Evolutionary conservation across 2,329 filamentous ascomycete species (phyloP).

Genomic region (Magnaporthiopsis incrustans): DNA sequence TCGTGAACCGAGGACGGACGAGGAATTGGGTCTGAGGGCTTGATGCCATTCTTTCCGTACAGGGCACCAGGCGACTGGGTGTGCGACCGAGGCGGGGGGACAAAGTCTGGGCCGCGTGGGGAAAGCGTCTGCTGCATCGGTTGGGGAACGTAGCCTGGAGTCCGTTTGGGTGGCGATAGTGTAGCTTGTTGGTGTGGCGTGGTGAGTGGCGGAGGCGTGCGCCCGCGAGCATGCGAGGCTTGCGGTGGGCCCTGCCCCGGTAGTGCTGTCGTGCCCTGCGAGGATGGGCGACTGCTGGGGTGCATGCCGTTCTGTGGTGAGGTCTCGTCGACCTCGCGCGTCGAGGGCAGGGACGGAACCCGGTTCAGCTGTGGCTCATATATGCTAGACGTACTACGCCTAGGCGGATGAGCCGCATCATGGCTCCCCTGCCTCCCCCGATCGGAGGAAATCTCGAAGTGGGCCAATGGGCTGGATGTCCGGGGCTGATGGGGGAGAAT

Average conservation of each 20-base stretch:
- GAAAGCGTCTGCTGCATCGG: conserved; percentile 4
- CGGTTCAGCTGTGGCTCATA: conserved; percentile 48
- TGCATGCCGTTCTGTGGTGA: background rate
- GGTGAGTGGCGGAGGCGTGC: conserved; percentile 36
- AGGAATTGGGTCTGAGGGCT: conserved; percentile 34
- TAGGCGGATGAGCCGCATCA: conserved; percentile 35
- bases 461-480: conserved; percentile 58
- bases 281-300: conserved; percentile 1
- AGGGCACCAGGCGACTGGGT: conserved; percentile 53
- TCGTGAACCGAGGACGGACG: conserved; percentile 47
- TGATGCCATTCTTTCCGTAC: conserved; percentile 27
- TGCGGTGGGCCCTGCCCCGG: background rate
- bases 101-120: conserved; percentile 27
- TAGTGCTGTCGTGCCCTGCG: background rate
- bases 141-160: conserved; percentile 43
- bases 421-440: conserved; percentile 21
- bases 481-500: conserved; percentile 51
- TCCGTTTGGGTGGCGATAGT: conserved; percentile 49
- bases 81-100: conserved; percentile 50
- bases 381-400: conserved; percentile 41
- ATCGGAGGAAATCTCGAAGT: conserved; percentile 48
- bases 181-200: conserved; percentile 28
- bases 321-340: conserved; percentile 55
- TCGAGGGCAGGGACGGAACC: conserved; percentile 51
- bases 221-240: conserved; percentile 23